These are phyloP conservation scores for Phytophthora sansomeana DNA, from an alignment of 352 stramenopile genomes.

Conservation along the genomic window DNA sequence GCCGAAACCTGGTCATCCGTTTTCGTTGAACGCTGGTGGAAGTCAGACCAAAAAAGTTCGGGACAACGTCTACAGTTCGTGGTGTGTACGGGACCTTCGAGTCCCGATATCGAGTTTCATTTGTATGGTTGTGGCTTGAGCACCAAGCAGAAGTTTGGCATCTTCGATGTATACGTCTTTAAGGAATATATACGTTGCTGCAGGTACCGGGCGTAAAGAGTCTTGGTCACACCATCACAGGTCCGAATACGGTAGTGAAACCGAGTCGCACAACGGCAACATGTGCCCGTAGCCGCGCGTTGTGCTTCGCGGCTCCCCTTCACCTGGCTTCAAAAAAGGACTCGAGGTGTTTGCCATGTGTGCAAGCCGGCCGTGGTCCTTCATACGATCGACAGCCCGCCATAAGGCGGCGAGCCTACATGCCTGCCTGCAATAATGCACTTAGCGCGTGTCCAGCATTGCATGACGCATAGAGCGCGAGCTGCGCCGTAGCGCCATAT, in stretches of 20 bases:
- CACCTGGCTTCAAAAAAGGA: conserved; percentile 36
- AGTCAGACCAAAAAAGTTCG: conserved; percentile 35
- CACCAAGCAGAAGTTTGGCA: not conserved
- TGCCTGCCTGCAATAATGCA: not conserved
- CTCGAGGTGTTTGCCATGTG: not conserved
- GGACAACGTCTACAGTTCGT: conserved; percentile 1
- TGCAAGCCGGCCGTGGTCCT: not conserved
- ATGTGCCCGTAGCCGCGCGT: conserved; percentile 15
- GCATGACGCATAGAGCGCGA: conserved; percentile 19
- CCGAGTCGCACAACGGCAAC: conserved; percentile 20
- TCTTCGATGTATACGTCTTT: not conserved
- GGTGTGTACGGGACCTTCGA: not conserved
- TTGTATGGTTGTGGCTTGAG: not conserved
- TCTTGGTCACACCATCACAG: conserved; percentile 17
- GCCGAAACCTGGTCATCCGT: conserved; percentile 31
- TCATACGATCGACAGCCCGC: conserved; percentile 28
- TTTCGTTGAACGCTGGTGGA: conserved; percentile 17
- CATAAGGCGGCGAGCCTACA: not conserved
- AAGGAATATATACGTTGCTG: not conserved
- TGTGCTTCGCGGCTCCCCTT: conserved; percentile 10
- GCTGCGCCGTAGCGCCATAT: conserved; percentile 18
- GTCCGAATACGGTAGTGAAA: conserved; percentile 23
- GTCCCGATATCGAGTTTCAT: not conserved
- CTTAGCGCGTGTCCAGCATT: conserved; percentile 16
- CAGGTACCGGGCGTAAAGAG: not conserved